Evolutionary conservation across 2,329 filamentous ascomycete species (phyloP).

Genomic region (Lecanoromycetidae sp.): DNA sequence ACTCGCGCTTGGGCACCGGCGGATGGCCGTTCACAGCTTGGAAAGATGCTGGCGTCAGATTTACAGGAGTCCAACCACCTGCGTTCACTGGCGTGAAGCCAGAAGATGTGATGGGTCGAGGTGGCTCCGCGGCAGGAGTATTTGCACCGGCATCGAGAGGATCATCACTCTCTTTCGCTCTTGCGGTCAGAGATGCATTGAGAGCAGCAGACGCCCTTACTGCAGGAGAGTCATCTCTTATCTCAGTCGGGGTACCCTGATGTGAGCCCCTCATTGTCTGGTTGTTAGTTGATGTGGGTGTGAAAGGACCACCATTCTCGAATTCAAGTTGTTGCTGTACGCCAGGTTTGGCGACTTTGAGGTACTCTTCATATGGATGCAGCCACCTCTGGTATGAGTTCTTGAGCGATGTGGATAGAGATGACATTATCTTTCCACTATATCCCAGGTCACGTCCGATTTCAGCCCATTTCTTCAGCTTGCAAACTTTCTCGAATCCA

Average conservation of each 20-base stretch:
- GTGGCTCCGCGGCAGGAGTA: slow-evolving; percentile 27
- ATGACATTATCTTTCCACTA: slow-evolving; percentile 99
- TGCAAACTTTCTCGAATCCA: slow-evolving; percentile 93
- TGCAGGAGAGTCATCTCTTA: slow-evolving; percentile 56
- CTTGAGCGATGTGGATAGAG: slow-evolving; percentile 89
- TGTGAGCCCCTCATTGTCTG: slow-evolving; percentile 51
- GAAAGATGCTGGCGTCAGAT: slow-evolving; percentile 44
- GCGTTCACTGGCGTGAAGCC: slow-evolving; percentile 52
- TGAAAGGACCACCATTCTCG: slow-evolving; percentile 85
- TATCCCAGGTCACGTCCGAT: slow-evolving; percentile 94
- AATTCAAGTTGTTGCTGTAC: slow-evolving; percentile 93
- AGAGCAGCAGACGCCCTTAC: slow-evolving; percentile 45
- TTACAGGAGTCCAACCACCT: slow-evolving; percentile 62
- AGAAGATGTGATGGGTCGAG: slow-evolving; percentile 29
- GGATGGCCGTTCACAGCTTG: slow-evolving; percentile 46
- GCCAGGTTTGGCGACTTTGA: slow-evolving; percentile 79
- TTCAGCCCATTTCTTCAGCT: slow-evolving; percentile 97
- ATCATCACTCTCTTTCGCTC: slow-evolving; percentile 13
- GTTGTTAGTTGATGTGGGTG: slow-evolving; percentile 60
- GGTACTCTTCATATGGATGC: slow-evolving; percentile 89
- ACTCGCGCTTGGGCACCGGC: slow-evolving; percentile 39
- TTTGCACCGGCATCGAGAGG: slow-evolving; percentile 7
- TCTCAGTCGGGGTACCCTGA: slow-evolving; percentile 34
- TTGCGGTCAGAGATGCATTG: slow-evolving; percentile 35
- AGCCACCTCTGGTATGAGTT: slow-evolving; percentile 98